Evolutionary conservation across 768 basidiomycete species (phyloP), one percentile per base, ranked within the genome.

Genomic region (Hortiboletus flavorubellus): DNA sequence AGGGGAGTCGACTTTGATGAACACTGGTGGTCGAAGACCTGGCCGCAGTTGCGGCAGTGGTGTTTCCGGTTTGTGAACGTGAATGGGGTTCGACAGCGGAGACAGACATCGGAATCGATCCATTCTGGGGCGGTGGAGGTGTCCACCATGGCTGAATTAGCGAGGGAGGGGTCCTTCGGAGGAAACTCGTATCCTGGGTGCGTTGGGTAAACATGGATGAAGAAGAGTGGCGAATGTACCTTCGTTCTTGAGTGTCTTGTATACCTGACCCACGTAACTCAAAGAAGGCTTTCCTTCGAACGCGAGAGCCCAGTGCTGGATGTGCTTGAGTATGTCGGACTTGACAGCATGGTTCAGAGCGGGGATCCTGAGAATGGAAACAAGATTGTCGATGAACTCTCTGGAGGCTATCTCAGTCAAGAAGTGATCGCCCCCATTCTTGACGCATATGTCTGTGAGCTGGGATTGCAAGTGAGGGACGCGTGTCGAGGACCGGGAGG

Each of bases 1-100:
- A 98, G 78, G 0, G 92, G 76, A 71, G 92, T 83, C 3, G 80
- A 75, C 71, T 93, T 90, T 34, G 89, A 86, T 0, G 93, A 95
- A 70, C 97, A 99, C 40, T 84, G 80, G 51, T 95, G 93, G 72
- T 98, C 96, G 66, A 97, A 98, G 14, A 98, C 93, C 68, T 89
- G 87, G 8, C 97, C 97, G 72, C 97, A 99, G 70, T 98, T 98
- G 14, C 97, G 85, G 68, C 97, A 99, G 66, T 99, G 97, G 64
- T 99, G 97, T 68, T 98, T 98, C 48, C 97, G 83, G 68, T 98
- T 98, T 31, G 94, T 97, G 68, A 98, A 94, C 0, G 86, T 83
- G 72, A 99, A 99, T 0, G 91, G 70, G 0, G 89, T 86, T 16
- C 97, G 83, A 71, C 97, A 99, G 18, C 93, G 85, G 54, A 96